Conservation (phyloP, 169 alveolate genomes). For the Plasmodium cynomolgi region DNA sequence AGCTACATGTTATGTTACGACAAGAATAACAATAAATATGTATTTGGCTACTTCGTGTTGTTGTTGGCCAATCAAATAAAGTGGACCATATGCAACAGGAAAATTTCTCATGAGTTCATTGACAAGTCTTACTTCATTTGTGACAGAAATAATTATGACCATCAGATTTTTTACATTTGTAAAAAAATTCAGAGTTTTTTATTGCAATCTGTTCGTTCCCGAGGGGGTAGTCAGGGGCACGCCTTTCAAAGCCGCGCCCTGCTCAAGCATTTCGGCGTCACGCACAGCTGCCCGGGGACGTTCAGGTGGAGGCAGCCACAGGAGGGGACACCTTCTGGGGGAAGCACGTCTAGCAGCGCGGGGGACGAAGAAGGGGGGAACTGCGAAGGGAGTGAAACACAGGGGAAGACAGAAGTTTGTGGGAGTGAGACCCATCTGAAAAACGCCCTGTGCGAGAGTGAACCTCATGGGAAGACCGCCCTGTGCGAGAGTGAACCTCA, state of each 20-base stretch:
- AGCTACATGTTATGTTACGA: constrained; percentile 72
- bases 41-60: constrained; percentile 62
- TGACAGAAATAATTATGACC: constrained; percentile 39
- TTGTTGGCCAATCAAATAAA: constrained; percentile 63
- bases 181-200: constrained; percentile 44
- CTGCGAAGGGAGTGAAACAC: neutral
- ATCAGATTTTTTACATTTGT: constrained; percentile 65
- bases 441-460: neutral
- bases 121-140: constrained; percentile 40
- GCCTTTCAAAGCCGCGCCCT: constrained; percentile 16
- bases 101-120: constrained; percentile 20
- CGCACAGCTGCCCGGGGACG: constrained; percentile 74
- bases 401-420: neutral
- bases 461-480: neutral
- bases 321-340: neutral
- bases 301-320: neutral
- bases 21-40: constrained; percentile 52
- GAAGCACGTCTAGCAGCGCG: neutral
- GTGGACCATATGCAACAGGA: constrained; percentile 62
- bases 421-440: neutral
- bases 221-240: neutral
- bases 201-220: constrained; percentile 22
- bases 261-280: constrained; percentile 63
- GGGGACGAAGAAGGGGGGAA: neutral
- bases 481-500: neutral